Evolutionary conservation across 495 filamentous ascomycete genomes (phyloP).

Genomic region (Haplographium delicatum): DNA sequence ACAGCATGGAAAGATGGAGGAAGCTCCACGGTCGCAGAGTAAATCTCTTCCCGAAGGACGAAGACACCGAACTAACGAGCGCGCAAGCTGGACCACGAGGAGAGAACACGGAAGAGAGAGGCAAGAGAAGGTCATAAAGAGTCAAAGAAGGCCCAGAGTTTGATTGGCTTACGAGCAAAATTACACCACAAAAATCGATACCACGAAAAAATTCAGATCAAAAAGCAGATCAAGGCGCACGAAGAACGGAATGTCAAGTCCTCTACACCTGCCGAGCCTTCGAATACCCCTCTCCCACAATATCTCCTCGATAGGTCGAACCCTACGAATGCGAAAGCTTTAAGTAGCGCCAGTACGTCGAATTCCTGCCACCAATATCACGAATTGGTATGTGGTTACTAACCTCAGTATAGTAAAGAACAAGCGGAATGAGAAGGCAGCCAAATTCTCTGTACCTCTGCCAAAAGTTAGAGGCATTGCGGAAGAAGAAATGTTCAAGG

Average conservation of each 20-base stretch:
- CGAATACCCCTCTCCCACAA: conserved; percentile 23
- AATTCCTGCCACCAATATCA: too few relatives aligned
- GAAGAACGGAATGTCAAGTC: conserved; percentile 95
- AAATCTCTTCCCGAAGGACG: too few relatives aligned
- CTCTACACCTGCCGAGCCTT: conserved; percentile 21
- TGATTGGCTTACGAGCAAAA: conserved; percentile 88
- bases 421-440: conserved; percentile 78
- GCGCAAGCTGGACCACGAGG: conserved; percentile 92
- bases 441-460: conserved; percentile 90
- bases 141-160: conserved; percentile 83
- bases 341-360: conserved; percentile 74
- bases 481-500: conserved; percentile 98
- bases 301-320: conserved; percentile 69
- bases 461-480: conserved; percentile 91
- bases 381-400: too few relatives aligned
- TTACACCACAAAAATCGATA: conserved; percentile 90
- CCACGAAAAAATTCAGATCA: conserved; percentile 98
- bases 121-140: conserved; percentile 84
- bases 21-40: conserved; percentile 68
- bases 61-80: too few relatives aligned
- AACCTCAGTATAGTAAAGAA: too few relatives aligned
- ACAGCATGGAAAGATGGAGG: conserved; percentile 70
- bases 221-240: conserved; percentile 80
- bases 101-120: conserved; percentile 78
- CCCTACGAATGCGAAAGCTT: conserved; percentile 81